A percentile compares a stretch with the other conserved stretches of the same genome.
phyloP scores from a whole-genome alignment of 371 early-diverging fungal genomes.

The Mortierella sp. region DNA sequence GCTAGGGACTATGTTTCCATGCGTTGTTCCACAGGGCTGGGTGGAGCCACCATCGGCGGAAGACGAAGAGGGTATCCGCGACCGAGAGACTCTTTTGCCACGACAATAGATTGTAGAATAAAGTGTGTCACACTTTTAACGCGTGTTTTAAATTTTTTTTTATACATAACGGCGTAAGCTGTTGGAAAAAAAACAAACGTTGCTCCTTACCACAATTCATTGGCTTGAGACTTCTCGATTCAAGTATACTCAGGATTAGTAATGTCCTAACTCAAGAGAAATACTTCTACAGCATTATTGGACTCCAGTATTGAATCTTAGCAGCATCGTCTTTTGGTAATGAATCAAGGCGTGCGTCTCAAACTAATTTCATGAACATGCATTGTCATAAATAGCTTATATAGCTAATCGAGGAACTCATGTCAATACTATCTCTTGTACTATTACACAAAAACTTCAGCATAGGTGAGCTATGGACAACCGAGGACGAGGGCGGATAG shows the following conservation, averaged over 20 bases:
- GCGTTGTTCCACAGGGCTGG: conserved; percentile 76
- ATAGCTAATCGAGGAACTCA: not conserved
- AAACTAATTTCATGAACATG: not conserved
- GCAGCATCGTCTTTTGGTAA: not conserved
- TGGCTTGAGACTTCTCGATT: no score
- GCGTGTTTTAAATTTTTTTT: not conserved
- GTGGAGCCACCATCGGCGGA: conserved; percentile 72
- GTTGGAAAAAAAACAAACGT: no score
- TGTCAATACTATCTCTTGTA: not conserved
- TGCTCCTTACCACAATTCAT: no score
- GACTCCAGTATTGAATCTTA: no score
- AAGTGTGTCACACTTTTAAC: not conserved
- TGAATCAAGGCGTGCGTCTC: not conserved
- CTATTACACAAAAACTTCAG: not conserved
- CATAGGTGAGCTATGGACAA: not conserved
- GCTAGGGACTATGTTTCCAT: conserved; percentile 75
- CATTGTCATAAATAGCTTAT: no score
- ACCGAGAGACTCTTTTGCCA: conserved; percentile 40
- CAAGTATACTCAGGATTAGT: not conserved
- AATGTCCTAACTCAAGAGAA: not conserved
- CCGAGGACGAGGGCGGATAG: not conserved
- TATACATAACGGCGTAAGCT: not conserved
- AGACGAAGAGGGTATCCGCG: conserved; percentile 37
- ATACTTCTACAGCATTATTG: no score
- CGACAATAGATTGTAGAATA: conserved; percentile 5